Evolutionary conservation across 257 asterid species (phyloP).

Genomic region (Linaria vulgaris): DNA sequence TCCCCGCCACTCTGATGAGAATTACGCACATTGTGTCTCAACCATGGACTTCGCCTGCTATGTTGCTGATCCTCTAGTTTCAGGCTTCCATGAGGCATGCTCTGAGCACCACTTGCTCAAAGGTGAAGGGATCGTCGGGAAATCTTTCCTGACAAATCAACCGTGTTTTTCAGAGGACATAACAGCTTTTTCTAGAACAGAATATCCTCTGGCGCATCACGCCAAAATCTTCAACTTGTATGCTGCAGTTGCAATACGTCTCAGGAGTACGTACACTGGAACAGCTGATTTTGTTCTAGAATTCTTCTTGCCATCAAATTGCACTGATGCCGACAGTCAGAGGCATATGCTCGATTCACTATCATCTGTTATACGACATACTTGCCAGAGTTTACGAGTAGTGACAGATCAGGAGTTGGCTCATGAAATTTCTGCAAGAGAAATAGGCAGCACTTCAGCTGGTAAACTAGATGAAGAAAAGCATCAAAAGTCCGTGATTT

Average conservation of each 20-base stretch:
- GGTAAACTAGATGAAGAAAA: slow-evolving; percentile 28
- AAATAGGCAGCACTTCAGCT: slow-evolving; percentile 21
- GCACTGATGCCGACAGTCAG: slow-evolving; percentile 53
- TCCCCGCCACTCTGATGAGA: slow-evolving; percentile 67
- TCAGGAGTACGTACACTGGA: slow-evolving; percentile 59
- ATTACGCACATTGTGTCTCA: slow-evolving; percentile 56
- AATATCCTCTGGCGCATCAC: slow-evolving; percentile 76
- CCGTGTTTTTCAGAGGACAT: slow-evolving; percentile 69
- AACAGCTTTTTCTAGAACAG: slow-evolving; percentile 64
- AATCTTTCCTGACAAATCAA: slow-evolving; percentile 68
- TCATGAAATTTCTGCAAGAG: slow-evolving; percentile 39
- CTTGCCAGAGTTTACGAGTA: slow-evolving; percentile 59
- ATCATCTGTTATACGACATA: slow-evolving; percentile 53
- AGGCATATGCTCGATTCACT: slow-evolving; percentile 57
- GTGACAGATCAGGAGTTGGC: slow-evolving; percentile 61
- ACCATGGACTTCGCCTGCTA: slow-evolving; percentile 68
- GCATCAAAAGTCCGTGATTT: slow-evolving; percentile 21
- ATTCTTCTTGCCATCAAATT: slow-evolving; percentile 67
- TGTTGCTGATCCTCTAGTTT: slow-evolving; percentile 50
- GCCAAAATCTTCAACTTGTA: slow-evolving; percentile 53
- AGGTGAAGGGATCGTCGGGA: slow-evolving; percentile 81
- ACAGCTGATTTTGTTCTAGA: slow-evolving; percentile 72
- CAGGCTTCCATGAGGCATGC: slow-evolving; percentile 67
- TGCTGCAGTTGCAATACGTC: slow-evolving; percentile 75
- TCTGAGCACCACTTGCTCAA: slow-evolving; percentile 77